Percentiles rank a stretch among this genome's conserved stretches.
Evolutionary conservation across 2,329 filamentous ascomycete species (phyloP).

Genomic region (Neonectria punicea): DNA sequence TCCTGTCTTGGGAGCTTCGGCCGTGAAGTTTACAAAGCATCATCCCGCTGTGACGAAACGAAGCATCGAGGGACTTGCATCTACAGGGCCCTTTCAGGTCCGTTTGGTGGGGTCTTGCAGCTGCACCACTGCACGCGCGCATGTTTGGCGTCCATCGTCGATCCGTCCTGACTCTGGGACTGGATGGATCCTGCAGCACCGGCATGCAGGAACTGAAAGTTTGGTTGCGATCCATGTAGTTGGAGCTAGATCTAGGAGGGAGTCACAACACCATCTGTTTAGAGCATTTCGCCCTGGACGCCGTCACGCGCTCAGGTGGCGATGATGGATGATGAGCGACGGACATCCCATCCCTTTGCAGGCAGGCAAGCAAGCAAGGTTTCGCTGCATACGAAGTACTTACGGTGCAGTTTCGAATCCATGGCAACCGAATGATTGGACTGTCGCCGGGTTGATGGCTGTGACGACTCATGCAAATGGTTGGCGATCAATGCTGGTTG

Average conservation of each 20-base stretch:
- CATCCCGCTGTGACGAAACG: slow-evolving; percentile 18
- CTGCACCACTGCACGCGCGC: slow-evolving; percentile 26
- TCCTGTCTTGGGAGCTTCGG: slow-evolving; percentile 3
- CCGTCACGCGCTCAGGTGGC: slow-evolving; percentile 1
- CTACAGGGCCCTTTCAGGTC: slow-evolving; percentile 24
- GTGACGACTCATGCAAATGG: neutral
- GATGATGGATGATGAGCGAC: neutral
- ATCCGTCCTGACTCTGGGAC: slow-evolving; percentile 1
- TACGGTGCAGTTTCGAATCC: neutral
- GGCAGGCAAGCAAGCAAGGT: too few species aligned
- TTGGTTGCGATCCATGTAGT: neutral
- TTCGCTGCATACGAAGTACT: too few species aligned
- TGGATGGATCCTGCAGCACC: slow-evolving; percentile 1
- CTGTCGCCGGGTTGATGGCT: neutral
- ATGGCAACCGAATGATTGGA: slow-evolving; percentile 6
- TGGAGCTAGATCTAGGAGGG: neutral
- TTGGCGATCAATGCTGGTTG: neutral
- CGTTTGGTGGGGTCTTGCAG: slow-evolving; percentile 37
- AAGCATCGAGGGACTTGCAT: slow-evolving; percentile 29
- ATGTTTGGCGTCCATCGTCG: slow-evolving; percentile 12
- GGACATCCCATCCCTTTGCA: slow-evolving; percentile 4
- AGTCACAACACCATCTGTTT: neutral
- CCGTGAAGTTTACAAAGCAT: neutral
- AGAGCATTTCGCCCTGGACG: neutral
- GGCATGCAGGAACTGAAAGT: slow-evolving; percentile 8